phyloP scores from a whole-genome alignment of 1,284 basidiomycete species.

The Trichosporon coremiiforme region DNA sequence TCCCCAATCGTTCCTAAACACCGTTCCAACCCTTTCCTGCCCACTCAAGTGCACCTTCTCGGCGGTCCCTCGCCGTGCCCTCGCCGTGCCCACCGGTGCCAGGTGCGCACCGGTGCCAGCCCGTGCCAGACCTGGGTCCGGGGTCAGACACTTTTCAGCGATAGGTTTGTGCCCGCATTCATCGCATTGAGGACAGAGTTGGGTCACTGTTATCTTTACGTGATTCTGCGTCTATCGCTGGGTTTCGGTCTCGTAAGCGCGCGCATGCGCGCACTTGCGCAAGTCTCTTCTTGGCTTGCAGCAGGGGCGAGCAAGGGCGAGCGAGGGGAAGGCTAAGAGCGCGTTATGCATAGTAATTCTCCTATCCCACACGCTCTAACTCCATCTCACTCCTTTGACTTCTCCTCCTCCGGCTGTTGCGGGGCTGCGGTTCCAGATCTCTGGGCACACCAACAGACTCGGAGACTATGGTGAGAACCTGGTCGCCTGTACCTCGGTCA shows the following conservation, averaged over 20 bases:
- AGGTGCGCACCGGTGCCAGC: no score
- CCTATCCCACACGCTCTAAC: not conserved
- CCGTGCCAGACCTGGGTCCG: not conserved
- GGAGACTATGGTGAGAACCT: no score
- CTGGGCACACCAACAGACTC: no score
- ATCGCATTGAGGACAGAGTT: not conserved
- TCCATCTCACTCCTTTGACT: not conserved
- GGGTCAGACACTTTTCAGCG: no score
- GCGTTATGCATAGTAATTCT: conserved; percentile 1
- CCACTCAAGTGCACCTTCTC: no score
- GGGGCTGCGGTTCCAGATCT: no score
- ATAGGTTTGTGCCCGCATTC: no score
- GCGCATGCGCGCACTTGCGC: no score
- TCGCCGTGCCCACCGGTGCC: not conserved
- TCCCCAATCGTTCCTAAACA: not conserved
- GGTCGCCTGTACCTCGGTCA: not conserved
- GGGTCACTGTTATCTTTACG: conserved; percentile 9
- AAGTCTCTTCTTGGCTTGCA: not conserved
- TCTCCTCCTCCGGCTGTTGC: no score
- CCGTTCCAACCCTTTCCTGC: not conserved
- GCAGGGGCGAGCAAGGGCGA: not conserved
- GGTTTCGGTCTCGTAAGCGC: not conserved
- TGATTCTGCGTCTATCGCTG: not conserved
- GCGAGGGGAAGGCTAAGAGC: no score
- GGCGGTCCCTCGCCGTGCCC: no score